Evolutionary conservation across 495 filamentous ascomycete species (phyloP).

Genomic region (Penicillium alfredii): DNA sequence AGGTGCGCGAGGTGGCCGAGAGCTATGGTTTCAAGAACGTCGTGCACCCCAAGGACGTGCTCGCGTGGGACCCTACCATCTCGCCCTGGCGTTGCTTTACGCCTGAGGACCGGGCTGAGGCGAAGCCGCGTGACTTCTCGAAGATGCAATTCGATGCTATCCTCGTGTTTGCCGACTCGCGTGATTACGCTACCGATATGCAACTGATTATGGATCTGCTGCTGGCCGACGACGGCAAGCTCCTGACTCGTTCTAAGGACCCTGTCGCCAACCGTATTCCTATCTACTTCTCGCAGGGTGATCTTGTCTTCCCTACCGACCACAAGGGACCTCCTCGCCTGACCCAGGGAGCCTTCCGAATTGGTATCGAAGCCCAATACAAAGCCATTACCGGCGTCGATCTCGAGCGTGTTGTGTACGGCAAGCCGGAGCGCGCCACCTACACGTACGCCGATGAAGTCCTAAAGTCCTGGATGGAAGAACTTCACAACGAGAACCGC

Average conservation of each 20-base stretch:
- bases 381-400: constrained; percentile 66
- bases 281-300: constrained; percentile 71
- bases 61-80: constrained; percentile 73
- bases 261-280: constrained; percentile 64
- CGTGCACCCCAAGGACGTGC: constrained; percentile 83
- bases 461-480: constrained; percentile 67
- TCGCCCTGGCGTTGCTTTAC: constrained; percentile 78
- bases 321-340: constrained; percentile 64
- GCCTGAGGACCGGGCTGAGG: constrained; percentile 58
- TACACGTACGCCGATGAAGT: constrained; percentile 81
- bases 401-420: constrained; percentile 78
- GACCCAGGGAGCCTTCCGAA: constrained; percentile 71
- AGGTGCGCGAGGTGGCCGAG: constrained; percentile 77
- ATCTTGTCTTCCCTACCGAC: constrained; percentile 71
- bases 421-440: constrained; percentile 72
- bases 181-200: constrained; percentile 78
- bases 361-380: constrained; percentile 73
- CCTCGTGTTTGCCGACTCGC: constrained; percentile 75
- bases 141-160: constrained; percentile 76
- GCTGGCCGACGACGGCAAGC: constrained; percentile 63
- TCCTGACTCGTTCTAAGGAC: constrained; percentile 62
- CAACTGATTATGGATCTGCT: constrained; percentile 82
- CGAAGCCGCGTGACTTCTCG: constrained; percentile 60
- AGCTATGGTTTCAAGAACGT: constrained; percentile 87
- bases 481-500: constrained; percentile 64